phyloP scores from a whole-genome alignment of 495 filamentous ascomycete genomes.

The Xylaria venustula region DNA sequence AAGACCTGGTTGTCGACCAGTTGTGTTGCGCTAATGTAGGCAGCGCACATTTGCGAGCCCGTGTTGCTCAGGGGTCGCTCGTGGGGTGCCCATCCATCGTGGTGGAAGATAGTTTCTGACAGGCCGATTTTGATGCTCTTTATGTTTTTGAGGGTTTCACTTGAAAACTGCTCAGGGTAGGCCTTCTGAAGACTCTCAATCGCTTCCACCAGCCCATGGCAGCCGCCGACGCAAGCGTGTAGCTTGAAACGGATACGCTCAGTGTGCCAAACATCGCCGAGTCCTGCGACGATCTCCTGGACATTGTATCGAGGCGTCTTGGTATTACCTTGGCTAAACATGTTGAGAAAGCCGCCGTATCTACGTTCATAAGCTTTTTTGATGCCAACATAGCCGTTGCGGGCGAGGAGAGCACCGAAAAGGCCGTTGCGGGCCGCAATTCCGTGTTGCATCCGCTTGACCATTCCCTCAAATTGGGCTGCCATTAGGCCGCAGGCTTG shows the following conservation, averaged over 20 bases:
- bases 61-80: slow-evolving; percentile 36
- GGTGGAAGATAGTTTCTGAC: slow-evolving; percentile 29
- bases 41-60: slow-evolving; percentile 44
- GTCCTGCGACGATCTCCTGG: slow-evolving; percentile 31
- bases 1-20: slow-evolving; percentile 40
- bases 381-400: slow-evolving; percentile 41
- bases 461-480: slow-evolving; percentile 43
- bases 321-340: slow-evolving; percentile 35
- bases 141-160: not conserved
- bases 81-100: slow-evolving; percentile 38
- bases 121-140: slow-evolving; percentile 10
- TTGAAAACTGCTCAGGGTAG: not conserved
- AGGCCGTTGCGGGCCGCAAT: slow-evolving; percentile 48
- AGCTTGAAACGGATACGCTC: slow-evolving; percentile 38
- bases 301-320: slow-evolving; percentile 29
- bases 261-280: slow-evolving; percentile 42
- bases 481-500: slow-evolving; percentile 44
- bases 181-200: slow-evolving; percentile 6
- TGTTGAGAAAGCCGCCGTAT: slow-evolving; percentile 44
- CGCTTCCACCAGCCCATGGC: slow-evolving; percentile 25
- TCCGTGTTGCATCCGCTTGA: slow-evolving; percentile 48
- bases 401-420: slow-evolving; percentile 39
- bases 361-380: slow-evolving; percentile 42
- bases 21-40: slow-evolving; percentile 42
- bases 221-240: slow-evolving; percentile 37